Conservation (phyloP, 495 filamentous ascomycete species). For the Jackrogersella multiformis region DNA sequence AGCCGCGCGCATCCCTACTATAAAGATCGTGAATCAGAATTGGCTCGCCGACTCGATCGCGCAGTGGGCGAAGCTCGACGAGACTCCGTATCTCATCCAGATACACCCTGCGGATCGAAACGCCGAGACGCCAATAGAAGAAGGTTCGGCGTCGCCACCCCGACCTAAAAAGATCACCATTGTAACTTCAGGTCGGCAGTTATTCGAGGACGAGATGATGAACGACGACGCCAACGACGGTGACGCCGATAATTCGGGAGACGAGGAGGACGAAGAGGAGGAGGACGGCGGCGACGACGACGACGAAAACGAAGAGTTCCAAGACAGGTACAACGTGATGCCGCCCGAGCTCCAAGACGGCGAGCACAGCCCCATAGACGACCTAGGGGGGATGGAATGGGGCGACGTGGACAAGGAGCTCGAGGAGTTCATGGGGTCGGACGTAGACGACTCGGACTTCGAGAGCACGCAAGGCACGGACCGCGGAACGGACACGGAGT, state of each 20-base stretch:
- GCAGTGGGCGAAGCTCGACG: constrained; percentile 78
- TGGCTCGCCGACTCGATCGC: constrained; percentile 87
- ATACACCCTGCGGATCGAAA: constrained; percentile 70
- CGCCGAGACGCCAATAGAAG: constrained; percentile 43
- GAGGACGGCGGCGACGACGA: constrained; percentile 62
- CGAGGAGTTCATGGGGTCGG: constrained; percentile 73
- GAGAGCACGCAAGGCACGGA: constrained; percentile 52
- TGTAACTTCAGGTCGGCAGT: constrained; percentile 44
- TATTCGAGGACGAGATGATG: constrained; percentile 30
- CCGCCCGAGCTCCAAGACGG: constrained; percentile 60
- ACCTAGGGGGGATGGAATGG: constrained; percentile 67
- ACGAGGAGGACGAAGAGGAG: constrained; percentile 55
- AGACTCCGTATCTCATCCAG: constrained; percentile 75
- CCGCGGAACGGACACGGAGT: constrained; percentile 39
- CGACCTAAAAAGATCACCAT: constrained; percentile 56
- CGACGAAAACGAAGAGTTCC: constrained; percentile 52
- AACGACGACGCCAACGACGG: constrained; percentile 49
- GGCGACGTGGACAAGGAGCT: constrained; percentile 74
- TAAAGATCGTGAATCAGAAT: constrained; percentile 89
- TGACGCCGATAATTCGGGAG: constrained; percentile 49
- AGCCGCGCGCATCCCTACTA: constrained; percentile 72
- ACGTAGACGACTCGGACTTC: constrained; percentile 66
- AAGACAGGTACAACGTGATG: constrained; percentile 44
- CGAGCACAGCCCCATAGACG: constrained; percentile 62
- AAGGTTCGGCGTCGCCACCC: constrained; percentile 46